Conservation (phyloP, 2,329 filamentous ascomycete species). For the Pestalotiopsis fici region DNA sequence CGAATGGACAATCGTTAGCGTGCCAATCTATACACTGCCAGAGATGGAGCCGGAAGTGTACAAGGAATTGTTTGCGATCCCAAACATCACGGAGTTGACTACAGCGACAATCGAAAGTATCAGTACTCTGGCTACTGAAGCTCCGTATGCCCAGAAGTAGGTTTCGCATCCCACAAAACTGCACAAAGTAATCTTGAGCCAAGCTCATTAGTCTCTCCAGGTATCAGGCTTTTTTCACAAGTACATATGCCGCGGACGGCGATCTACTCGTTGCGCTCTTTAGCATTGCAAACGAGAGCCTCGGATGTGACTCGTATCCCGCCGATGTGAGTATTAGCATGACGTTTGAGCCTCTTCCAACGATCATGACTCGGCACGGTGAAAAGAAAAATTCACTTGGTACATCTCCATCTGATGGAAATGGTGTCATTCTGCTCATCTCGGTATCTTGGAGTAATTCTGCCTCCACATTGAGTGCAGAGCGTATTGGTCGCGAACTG, state of each 20-base stretch:
- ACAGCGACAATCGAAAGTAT: slow-evolving; percentile 10
- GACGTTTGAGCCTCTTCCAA: slow-evolving; percentile 15
- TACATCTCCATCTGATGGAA: slow-evolving; percentile 8
- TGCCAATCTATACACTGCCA: slow-evolving; percentile 15
- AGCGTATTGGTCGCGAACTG: neutral
- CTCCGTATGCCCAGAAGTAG: slow-evolving; percentile 11
- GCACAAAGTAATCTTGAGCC: neutral
- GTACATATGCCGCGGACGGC: neutral
- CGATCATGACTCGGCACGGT: slow-evolving; percentile 6
- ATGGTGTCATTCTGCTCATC: slow-evolving; percentile 9
- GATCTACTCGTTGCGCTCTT: neutral
- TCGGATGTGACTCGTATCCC: neutral
- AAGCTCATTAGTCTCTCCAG: neutral
- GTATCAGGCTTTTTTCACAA: neutral
- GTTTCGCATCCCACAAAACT: neutral
- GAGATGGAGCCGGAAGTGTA: slow-evolving; percentile 11
- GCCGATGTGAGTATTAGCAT: slow-evolving; percentile 9
- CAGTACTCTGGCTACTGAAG: slow-evolving; percentile 10
- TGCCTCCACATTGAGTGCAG: neutral
- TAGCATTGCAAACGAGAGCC: neutral
- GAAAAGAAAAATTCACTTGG: slow-evolving; percentile 8
- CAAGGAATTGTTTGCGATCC: slow-evolving; percentile 12
- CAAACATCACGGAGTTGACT: slow-evolving; percentile 12
- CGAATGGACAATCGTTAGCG: slow-evolving; percentile 10
- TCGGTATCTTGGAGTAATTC: slow-evolving; percentile 10